Conservation (phyloP, 345 rosid genomes). For the Linum trigynum region DNA sequence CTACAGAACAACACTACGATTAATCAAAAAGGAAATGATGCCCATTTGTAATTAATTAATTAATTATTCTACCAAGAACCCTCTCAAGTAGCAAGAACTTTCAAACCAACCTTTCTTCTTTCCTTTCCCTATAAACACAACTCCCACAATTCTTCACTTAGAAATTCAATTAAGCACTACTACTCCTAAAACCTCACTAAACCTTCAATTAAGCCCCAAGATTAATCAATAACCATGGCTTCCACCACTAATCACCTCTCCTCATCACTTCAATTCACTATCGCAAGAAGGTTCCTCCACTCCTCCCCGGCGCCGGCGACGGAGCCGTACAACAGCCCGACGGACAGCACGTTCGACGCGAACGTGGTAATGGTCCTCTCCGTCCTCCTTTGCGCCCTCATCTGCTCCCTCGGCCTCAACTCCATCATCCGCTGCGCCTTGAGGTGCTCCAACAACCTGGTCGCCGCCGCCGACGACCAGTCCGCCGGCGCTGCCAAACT, state of each 20-base stretch:
- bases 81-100: too few species aligned
- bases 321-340: background rate
- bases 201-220: too few species aligned
- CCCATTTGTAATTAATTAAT: too few species aligned
- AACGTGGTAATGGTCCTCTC: constrained; percentile 23
- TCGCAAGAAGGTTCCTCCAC: background rate
- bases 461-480: background rate
- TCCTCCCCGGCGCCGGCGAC: background rate
- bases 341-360: constrained; percentile 13
- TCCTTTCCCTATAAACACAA: too few species aligned
- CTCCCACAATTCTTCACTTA: too few species aligned
- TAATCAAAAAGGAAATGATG: too few species aligned
- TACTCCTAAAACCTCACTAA: background rate
- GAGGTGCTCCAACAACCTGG: constrained; percentile 8
- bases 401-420: constrained; percentile 20
- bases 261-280: background rate
- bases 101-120: too few species aligned
- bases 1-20: too few species aligned
- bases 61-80: too few species aligned
- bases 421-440: constrained; percentile 21
- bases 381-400: constrained; percentile 18
- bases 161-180: too few species aligned
- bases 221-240: background rate
- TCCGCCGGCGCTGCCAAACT: constrained; percentile 12
- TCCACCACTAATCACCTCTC: background rate